phyloP scores from a whole-genome alignment of 2,329 filamentous ascomycete species.

The Akanthomyces lecanii region DNA sequence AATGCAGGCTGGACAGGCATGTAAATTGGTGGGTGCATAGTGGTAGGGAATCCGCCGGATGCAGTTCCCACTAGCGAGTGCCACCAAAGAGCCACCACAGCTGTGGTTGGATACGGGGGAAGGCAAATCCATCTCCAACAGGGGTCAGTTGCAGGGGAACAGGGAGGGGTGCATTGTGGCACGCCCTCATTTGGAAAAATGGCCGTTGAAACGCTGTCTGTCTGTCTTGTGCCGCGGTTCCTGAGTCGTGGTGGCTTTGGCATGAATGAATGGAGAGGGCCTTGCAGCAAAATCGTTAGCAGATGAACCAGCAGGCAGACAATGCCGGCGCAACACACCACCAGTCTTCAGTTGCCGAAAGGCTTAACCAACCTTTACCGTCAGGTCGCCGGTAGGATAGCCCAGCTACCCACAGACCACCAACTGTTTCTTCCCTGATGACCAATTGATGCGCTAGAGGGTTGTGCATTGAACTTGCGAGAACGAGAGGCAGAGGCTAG shows the following conservation, averaged over 20 bases:
- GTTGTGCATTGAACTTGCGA: neutral
- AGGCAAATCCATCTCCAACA: neutral
- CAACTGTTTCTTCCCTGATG: neutral
- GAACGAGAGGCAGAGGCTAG: neutral
- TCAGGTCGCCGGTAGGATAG: neutral
- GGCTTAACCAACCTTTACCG: neutral
- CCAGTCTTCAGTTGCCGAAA: neutral
- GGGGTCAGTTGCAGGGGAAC: neutral
- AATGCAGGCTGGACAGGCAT: slow-evolving; percentile 9
- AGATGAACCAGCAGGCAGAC: neutral
- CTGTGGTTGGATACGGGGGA: neutral
- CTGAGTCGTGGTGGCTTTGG: slow-evolving; percentile 12
- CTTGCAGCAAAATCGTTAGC: neutral
- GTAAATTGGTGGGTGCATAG: neutral
- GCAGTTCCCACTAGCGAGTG: slow-evolving; percentile 5
- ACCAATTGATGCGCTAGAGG: neutral
- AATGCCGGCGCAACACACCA: neutral
- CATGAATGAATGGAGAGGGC: slow-evolving; percentile 4
- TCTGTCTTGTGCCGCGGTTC: slow-evolving; percentile 3
- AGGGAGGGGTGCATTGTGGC: neutral
- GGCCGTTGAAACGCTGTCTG: slow-evolving; percentile 4
- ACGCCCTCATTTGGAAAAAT: slow-evolving; percentile 7
- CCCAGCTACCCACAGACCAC: neutral
- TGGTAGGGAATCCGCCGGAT: slow-evolving; percentile 3
- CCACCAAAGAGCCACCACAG: neutral